Conservation (phyloP, 768 basidiomycete species). For the Hypholoma sublateritium region DNA sequence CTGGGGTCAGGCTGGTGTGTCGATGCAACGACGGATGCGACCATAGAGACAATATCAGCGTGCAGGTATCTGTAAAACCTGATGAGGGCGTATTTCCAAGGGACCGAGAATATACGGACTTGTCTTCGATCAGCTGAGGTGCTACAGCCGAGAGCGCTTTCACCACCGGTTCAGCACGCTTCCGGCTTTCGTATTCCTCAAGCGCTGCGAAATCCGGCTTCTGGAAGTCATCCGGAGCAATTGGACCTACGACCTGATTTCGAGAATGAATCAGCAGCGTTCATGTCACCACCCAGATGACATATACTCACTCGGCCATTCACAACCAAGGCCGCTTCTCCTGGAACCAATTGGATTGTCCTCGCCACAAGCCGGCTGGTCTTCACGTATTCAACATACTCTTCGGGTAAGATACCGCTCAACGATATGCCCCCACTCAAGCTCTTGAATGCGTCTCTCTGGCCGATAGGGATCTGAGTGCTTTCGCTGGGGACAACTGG, state of each 20-base stretch:
- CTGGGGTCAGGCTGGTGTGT: conserved; percentile 74
- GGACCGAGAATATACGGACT: conserved; percentile 1
- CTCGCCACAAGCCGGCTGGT: conserved; percentile 49
- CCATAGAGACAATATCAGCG: conserved; percentile 60
- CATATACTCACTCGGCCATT: conserved; percentile 76
- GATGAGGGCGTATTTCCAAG: background rate
- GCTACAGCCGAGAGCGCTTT: conserved; percentile 59
- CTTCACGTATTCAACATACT: conserved; percentile 43
- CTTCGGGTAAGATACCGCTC: conserved; percentile 29
- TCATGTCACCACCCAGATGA: background rate
- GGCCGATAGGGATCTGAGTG: conserved; percentile 39
- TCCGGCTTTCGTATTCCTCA: conserved; percentile 70
- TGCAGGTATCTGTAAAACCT: conserved; percentile 45
- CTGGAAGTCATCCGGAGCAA: conserved; percentile 52
- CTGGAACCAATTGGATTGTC: conserved; percentile 58
- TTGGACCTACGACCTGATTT: conserved; percentile 73
- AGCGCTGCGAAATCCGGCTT: conserved; percentile 74
- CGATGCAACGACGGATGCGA: conserved; percentile 71
- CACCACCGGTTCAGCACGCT: conserved; percentile 68
- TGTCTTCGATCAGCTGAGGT: conserved; percentile 30
- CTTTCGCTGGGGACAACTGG: conserved; percentile 8
- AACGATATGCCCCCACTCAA: conserved; percentile 34
- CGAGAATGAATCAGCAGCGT: conserved; percentile 5
- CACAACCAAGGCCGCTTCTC: conserved; percentile 63
- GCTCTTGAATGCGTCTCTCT: conserved; percentile 28